Conservation (phyloP, 2,329 filamentous ascomycete species). For the Alternaria infectoria region DNA sequence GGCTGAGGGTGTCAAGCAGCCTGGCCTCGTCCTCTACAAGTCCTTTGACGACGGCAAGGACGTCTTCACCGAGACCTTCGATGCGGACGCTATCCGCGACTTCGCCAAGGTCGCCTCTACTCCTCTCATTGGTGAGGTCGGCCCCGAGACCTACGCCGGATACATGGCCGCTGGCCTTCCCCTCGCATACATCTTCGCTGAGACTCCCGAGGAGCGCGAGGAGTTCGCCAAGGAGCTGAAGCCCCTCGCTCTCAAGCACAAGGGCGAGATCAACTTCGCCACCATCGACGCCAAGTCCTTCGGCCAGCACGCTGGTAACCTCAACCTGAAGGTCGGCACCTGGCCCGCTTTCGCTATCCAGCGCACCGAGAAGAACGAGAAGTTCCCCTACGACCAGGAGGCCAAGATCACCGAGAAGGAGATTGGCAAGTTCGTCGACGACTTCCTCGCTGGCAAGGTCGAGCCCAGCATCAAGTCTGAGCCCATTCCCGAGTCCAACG, state of each 20-base stretch:
- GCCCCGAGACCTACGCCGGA: slow-evolving; percentile 91
- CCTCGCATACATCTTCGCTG: slow-evolving; percentile 96
- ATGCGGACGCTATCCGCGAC: slow-evolving; percentile 75
- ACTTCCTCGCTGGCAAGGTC: slow-evolving; percentile 85
- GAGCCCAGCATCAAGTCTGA: slow-evolving; percentile 98
- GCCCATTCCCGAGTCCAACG: slow-evolving; percentile 91
- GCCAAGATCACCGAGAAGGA: slow-evolving; percentile 75
- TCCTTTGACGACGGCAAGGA: slow-evolving; percentile 96
- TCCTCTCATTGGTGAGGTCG: slow-evolving; percentile 92
- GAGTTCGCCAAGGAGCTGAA: slow-evolving; percentile 78
- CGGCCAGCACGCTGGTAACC: slow-evolving; percentile 92
- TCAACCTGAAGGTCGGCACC: slow-evolving; percentile 93
- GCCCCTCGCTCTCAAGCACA: slow-evolving; percentile 87
- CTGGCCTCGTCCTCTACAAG: slow-evolving; percentile 94
- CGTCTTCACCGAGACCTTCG: slow-evolving; percentile 80
- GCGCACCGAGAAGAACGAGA: slow-evolving; percentile 92
- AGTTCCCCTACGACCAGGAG: slow-evolving; percentile 91
- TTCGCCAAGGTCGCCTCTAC: slow-evolving; percentile 87
- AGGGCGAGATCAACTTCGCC: slow-evolving; percentile 95
- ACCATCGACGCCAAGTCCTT: slow-evolving; percentile 95
- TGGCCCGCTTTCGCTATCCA: slow-evolving; percentile 99
- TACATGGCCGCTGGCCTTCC: slow-evolving; percentile 95
- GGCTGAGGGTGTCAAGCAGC: slow-evolving; percentile 86
- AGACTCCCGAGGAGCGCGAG: slow-evolving; percentile 87
- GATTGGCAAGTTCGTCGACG: slow-evolving; percentile 82